These are phyloP conservation scores for Schizophyllum amplum DNA, from an alignment of 1,284 basidiomycete genomes.

Conservation along the genomic window DNA sequence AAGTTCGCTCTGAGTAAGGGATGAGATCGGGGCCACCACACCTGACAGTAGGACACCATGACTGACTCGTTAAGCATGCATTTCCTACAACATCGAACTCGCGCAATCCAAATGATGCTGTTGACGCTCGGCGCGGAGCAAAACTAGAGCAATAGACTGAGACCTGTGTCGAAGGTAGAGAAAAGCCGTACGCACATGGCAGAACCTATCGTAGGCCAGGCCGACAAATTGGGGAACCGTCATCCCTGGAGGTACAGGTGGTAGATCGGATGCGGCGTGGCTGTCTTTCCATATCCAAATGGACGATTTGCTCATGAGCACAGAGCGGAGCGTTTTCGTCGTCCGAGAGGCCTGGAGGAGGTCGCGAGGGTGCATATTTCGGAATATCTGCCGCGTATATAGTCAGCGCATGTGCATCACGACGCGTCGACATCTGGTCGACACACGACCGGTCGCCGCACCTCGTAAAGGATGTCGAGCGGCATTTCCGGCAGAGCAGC, in stretches of 20 bases:
- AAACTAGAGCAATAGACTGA: not conserved
- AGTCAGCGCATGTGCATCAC: not conserved
- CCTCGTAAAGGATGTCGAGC: slow-evolving; percentile 13
- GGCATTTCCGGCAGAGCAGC: slow-evolving; percentile 11
- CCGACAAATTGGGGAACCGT: slow-evolving; percentile 15
- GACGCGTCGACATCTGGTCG: not conserved
- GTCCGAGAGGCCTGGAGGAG: slow-evolving; percentile 13
- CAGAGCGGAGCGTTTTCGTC: slow-evolving; percentile 12
- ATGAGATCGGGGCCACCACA: too few species aligned
- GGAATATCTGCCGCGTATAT: too few species aligned
- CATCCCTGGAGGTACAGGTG: slow-evolving; percentile 12
- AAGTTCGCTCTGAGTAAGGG: too few species aligned
- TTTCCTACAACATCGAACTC: not conserved
- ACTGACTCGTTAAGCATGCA: too few species aligned
- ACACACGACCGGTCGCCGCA: not conserved
- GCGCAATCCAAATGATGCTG: not conserved
- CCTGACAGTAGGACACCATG: too few species aligned
- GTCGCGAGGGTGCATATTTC: slow-evolving; percentile 13
- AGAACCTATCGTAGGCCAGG: slow-evolving; percentile 13
- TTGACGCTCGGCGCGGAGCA: not conserved
- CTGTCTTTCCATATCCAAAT: slow-evolving; percentile 12
- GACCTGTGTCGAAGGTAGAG: too few species aligned
- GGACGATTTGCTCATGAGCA: slow-evolving; percentile 15
- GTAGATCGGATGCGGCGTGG: slow-evolving; percentile 7
- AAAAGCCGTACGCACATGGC: slow-evolving; percentile 15